Evolutionary conservation across 169 alveolate genomes (phyloP).

Genomic region (Perkinsus marinus): DNA sequence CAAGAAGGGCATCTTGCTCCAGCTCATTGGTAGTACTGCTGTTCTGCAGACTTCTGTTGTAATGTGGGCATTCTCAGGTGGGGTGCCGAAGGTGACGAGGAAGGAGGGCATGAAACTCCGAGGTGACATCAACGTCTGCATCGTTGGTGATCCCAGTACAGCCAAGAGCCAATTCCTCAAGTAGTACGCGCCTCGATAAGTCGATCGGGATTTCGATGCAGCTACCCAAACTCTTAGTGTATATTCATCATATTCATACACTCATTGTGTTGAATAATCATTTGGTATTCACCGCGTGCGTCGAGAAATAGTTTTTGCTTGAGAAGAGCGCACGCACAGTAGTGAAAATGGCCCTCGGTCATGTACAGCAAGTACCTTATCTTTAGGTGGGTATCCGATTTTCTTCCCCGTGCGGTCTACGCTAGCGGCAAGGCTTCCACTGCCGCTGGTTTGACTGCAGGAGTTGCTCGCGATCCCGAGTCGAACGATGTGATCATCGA

Average conservation of each 20-base stretch:
- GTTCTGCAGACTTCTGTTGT: neutral
- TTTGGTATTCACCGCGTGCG: too few relatives aligned
- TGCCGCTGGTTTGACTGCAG: slow-evolving; percentile 94
- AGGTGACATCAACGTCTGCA: slow-evolving; percentile 88
- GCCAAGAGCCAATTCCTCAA: slow-evolving; percentile 88
- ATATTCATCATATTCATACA: too few relatives aligned
- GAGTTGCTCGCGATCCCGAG: slow-evolving; percentile 90
- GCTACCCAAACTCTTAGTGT: too few relatives aligned
- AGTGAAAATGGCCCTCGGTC: too few relatives aligned
- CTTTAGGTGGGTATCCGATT: neutral
- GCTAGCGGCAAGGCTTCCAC: slow-evolving; percentile 91
- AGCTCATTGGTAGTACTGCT: slow-evolving; percentile 32
- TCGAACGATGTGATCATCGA: slow-evolving; percentile 89
- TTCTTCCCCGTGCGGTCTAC: slow-evolving; percentile 74
- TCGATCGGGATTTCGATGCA: too few relatives aligned
- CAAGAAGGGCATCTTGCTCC: slow-evolving; percentile 59
- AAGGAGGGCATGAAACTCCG: slow-evolving; percentile 42
- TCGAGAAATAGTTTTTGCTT: too few relatives aligned
- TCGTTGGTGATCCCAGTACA: slow-evolving; percentile 97
- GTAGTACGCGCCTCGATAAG: too few relatives aligned
- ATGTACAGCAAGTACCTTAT: too few relatives aligned
- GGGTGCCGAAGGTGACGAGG: neutral
- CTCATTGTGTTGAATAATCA: too few relatives aligned
- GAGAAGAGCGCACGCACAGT: too few relatives aligned
- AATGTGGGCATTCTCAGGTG: neutral